These are phyloP conservation scores for Cryphonectria japonica DNA, from an alignment of 2,329 filamentous ascomycete genomes.

Conservation along the genomic window DNA sequence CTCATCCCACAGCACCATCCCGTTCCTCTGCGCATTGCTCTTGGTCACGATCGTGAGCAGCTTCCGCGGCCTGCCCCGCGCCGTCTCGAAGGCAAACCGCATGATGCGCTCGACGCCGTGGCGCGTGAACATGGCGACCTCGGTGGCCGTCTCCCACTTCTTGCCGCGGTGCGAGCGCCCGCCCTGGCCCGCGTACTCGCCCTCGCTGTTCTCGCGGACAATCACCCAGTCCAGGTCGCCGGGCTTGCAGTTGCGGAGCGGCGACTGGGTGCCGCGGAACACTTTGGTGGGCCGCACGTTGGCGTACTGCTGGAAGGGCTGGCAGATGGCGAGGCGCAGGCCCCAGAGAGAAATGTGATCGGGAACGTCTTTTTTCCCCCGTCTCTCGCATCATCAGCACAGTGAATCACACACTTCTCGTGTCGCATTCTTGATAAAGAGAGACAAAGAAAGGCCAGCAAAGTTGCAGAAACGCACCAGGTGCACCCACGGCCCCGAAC, in stretches of 20 bases:
- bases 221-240: slow-evolving; percentile 69
- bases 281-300: slow-evolving; percentile 67
- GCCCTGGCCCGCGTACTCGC: slow-evolving; percentile 67
- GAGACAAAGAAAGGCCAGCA: background rate
- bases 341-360: slow-evolving; percentile 70
- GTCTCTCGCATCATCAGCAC: background rate
- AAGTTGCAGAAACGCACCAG: slow-evolving; percentile 29
- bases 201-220: slow-evolving; percentile 67
- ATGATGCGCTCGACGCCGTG: slow-evolving; percentile 63
- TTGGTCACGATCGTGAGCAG: slow-evolving; percentile 67
- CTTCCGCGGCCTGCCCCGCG: slow-evolving; percentile 55
- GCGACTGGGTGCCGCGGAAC: slow-evolving; percentile 60
- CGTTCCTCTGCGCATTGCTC: slow-evolving; percentile 67
- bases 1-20: slow-evolving; percentile 71
- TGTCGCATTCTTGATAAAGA: background rate
- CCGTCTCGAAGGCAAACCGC: slow-evolving; percentile 65
- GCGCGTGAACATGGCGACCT: slow-evolving; percentile 65
- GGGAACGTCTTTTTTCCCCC: slow-evolving; percentile 52
- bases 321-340: slow-evolving; percentile 65
- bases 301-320: slow-evolving; percentile 67
- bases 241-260: slow-evolving; percentile 50
- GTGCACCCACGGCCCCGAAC: slow-evolving; percentile 39
- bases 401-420: background rate
- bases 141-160: slow-evolving; percentile 63
- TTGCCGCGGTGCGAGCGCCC: slow-evolving; percentile 60